A percentile compares a stretch with the other conserved stretches of the same genome.
Evolutionary conservation across 257 asterid genomes (phyloP).

Genomic region (Fraxinus cuspidata): DNA sequence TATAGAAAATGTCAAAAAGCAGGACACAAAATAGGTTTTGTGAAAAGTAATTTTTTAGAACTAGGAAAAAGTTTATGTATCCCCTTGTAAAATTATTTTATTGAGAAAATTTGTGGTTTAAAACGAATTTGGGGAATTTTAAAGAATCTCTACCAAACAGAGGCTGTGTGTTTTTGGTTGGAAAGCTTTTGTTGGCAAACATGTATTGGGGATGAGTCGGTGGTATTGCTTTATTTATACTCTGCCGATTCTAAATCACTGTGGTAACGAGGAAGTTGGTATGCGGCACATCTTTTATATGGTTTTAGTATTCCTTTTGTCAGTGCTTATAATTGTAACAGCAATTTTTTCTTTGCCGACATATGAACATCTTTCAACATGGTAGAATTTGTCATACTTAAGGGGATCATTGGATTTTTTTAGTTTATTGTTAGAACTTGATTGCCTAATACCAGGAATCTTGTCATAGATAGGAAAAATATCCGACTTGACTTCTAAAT

Average conservation of each 20-base stretch:
- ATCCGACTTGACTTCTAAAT: not conserved
- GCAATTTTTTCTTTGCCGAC: not conserved
- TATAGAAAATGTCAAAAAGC: not conserved
- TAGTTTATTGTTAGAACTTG: not conserved
- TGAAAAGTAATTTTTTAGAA: not conserved
- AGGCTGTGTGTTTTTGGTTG: not conserved
- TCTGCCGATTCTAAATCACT: not conserved
- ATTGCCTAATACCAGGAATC: slow-evolving; percentile 1
- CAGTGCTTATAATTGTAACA: not conserved
- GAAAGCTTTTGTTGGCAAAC: not conserved
- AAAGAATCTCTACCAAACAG: too few relatives aligned
- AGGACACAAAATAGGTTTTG: not conserved
- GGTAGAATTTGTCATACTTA: not conserved
- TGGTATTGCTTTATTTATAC: not conserved
- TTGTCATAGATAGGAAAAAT: slow-evolving; percentile 3
- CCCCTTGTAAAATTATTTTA: too few relatives aligned
- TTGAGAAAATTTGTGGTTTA: too few relatives aligned
- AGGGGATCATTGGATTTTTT: not conserved
- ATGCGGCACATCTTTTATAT: not conserved
- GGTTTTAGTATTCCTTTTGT: not conserved
- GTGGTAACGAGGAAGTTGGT: not conserved
- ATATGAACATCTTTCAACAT: not conserved
- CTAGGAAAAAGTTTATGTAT: too few relatives aligned
- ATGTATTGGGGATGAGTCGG: not conserved
- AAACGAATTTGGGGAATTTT: too few relatives aligned